Percentiles rank a stretch among this genome's conserved stretches.
Conservation (phyloP, 2,329 filamentous ascomycete genomes). For the Amauroascus verrucosus region DNA sequence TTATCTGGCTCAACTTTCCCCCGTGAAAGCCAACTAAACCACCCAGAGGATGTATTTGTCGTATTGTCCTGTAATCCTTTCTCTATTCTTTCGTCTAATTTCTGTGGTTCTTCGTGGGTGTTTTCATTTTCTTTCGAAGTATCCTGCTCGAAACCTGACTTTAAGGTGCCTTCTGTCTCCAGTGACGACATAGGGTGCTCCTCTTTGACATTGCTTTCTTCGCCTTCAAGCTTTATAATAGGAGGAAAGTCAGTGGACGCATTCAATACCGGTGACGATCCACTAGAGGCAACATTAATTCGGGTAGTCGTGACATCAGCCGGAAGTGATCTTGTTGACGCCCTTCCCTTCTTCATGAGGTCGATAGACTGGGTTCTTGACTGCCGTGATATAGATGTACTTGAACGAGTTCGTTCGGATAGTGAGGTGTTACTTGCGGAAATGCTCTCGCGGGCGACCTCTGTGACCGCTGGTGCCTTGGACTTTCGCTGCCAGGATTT, state of each 20-base stretch:
- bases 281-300: slow-evolving; percentile 37
- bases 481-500: slow-evolving; percentile 37
- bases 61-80: slow-evolving; percentile 20
- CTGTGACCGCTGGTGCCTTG: slow-evolving; percentile 40
- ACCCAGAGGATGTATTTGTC: slow-evolving; percentile 9
- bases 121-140: not conserved
- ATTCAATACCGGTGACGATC: slow-evolving; percentile 26
- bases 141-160: not conserved
- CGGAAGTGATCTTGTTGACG: slow-evolving; percentile 37
- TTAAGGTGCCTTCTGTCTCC: slow-evolving; percentile 1
- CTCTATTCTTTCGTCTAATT: slow-evolving; percentile 11
- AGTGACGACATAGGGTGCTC: not conserved
- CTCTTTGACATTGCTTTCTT: slow-evolving; percentile 6
- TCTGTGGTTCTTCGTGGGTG: not conserved
- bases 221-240: slow-evolving; percentile 15
- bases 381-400: slow-evolving; percentile 15
- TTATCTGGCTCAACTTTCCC: not conserved
- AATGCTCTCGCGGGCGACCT: slow-evolving; percentile 41
- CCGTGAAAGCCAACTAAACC: slow-evolving; percentile 18
- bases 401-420: slow-evolving; percentile 28
- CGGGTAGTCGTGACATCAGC: slow-evolving; percentile 37
- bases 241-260: slow-evolving; percentile 16
- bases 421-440: slow-evolving; percentile 33
- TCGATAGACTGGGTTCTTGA: slow-evolving; percentile 24
- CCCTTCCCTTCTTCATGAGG: slow-evolving; percentile 32